Evolutionary conservation across 257 asterid genomes (phyloP).

Genomic region (Solanum tacnaense): DNA sequence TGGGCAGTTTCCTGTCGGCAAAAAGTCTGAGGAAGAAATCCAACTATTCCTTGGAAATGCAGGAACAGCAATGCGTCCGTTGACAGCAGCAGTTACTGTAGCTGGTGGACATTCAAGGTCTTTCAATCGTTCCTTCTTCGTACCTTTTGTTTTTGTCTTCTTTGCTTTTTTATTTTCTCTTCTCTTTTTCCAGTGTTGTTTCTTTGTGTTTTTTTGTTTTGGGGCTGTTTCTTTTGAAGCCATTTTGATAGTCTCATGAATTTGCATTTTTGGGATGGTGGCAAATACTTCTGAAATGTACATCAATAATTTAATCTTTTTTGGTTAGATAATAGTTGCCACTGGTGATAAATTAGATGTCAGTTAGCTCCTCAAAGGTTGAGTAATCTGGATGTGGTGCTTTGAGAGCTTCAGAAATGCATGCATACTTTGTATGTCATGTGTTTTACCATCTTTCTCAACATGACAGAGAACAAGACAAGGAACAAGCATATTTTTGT

Average conservation of each 20-base stretch:
- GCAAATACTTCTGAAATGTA: neutral
- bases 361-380: neutral
- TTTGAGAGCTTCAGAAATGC: neutral
- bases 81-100: constrained; percentile 93
- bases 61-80: constrained; percentile 99
- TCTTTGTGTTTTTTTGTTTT: neutral
- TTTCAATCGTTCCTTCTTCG: neutral
- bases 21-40: constrained; percentile 63
- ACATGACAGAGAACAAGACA: neutral
- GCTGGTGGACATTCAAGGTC: constrained; percentile 92
- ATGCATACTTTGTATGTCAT: neutral
- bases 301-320: neutral
- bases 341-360: neutral
- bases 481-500: neutral
- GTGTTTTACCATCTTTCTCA: neutral
- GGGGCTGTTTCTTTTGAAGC: neutral
- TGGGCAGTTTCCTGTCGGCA: constrained; percentile 75
- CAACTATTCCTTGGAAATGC: constrained; percentile 98
- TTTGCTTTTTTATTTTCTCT: neutral
- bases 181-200: neutral
- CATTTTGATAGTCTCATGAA: neutral
- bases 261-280: neutral
- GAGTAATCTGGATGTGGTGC: neutral
- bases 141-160: neutral
- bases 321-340: neutral